Evolutionary conservation across 169 alveolate species (phyloP), one percentile per base, ranked within the genome.

Genomic region (Plasmodium vivax): DNA sequence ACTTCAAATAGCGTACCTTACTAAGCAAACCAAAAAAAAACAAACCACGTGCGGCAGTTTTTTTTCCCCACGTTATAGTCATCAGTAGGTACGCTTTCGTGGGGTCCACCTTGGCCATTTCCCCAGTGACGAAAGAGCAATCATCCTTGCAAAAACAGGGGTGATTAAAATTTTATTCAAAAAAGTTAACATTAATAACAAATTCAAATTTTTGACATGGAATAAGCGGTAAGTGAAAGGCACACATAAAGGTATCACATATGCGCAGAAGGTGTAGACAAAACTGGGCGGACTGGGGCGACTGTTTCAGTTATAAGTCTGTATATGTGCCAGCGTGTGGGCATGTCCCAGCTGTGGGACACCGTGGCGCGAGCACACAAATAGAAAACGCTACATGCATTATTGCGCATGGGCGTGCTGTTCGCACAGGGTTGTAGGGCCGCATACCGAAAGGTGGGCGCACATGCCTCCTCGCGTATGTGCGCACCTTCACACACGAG

Each of bases 191-290:
- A 51, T 51, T 23, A 68, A 68, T 30, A 30, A 68, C 77, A 68
- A 68, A 68, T 68, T 68, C 77, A 68, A 68, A 68, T 68, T 68
- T 68, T 68, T 68, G 77, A 68, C 77, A 68, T 68, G 77, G 32
- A 68, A 68, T 68, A 68, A 68, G 77, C 77, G 38, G 77, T 68
- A 68, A 68, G 32, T 19, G n/a, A 68, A 68, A 68, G 32, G n/a
- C 38, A 68, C 77, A 23, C 38, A 68, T 68, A 30, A 19, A 19
- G 27, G 27, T 68, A 68, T 68, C 43, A 68, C 38, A 68, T 68
- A 27, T 68, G 38, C 10, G 32, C 75, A 62, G 10, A n/a, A 62
- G 38, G 32, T 27, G 32, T 27, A 68, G 16, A 68, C 77, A 68
- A 68, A 68, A 68, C 3, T 68, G 43, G 34, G 77, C 2, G 14